phyloP scores from a whole-genome alignment of 768 basidiomycete genomes.

The Botryobasidium botryosum region DNA sequence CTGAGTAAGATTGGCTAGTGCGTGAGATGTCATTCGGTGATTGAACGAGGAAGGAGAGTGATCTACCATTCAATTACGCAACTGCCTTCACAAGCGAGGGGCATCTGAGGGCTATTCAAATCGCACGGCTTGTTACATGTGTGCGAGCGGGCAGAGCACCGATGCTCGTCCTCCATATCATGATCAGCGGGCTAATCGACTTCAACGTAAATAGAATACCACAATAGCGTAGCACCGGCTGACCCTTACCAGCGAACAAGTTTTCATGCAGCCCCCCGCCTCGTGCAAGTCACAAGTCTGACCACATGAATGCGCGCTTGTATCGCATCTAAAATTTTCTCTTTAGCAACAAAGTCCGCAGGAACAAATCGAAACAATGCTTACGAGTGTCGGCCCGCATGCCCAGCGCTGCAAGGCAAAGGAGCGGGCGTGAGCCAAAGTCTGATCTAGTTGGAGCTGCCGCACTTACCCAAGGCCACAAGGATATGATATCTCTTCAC shows the following conservation, averaged over 20 bases:
- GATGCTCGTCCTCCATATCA: neutral
- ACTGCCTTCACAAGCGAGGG: neutral
- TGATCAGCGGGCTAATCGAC: neutral
- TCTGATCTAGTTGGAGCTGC: neutral
- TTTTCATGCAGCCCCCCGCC: neutral
- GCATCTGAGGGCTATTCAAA: neutral
- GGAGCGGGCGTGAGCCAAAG: neutral
- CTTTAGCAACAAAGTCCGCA: neutral
- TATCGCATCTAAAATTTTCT: conserved; percentile 1
- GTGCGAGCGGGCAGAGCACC: neutral
- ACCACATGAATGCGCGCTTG: neutral
- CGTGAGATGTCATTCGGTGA: neutral
- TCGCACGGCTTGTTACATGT: neutral
- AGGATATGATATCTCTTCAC: conserved; percentile 11
- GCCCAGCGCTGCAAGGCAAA: neutral
- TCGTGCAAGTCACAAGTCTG: neutral
- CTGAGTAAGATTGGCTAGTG: too few species aligned
- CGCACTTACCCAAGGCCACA: conserved; percentile 34
- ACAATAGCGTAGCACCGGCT: neutral
- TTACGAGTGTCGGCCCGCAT: neutral
- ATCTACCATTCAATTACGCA: neutral
- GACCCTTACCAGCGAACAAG: neutral
- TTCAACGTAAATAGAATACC: neutral
- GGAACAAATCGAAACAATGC: neutral
- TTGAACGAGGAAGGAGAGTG: neutral